Evolutionary conservation across 129 eudicot species (phyloP).

Genomic region (Kitagawia praeruptora): DNA sequence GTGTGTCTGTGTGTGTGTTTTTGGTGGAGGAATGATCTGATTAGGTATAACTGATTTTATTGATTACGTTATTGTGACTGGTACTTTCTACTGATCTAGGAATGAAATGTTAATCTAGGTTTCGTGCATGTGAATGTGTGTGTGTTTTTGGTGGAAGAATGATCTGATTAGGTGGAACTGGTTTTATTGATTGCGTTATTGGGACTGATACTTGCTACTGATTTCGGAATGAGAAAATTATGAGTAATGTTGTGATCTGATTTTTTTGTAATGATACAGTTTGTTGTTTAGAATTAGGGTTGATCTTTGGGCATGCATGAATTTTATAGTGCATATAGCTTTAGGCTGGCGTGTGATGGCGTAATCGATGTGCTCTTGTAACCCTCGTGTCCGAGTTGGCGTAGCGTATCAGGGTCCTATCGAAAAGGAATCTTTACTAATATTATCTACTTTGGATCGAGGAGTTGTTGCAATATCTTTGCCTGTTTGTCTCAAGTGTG

Average conservation of each 20-base stretch:
- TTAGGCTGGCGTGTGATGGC: neutral
- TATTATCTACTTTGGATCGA: neutral
- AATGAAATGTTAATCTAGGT: neutral
- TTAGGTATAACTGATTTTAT: too few species aligned
- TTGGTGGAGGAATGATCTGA: neutral
- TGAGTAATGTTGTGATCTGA: neutral
- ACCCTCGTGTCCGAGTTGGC: neutral
- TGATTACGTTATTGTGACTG: too few species aligned
- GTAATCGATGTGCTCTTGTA: neutral
- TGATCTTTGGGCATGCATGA: neutral
- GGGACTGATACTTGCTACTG: neutral
- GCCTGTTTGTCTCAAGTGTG: neutral
- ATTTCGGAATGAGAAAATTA: neutral
- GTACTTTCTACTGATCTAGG: too few species aligned
- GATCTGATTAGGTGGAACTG: neutral
- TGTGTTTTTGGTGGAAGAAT: neutral
- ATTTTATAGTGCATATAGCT: neutral
- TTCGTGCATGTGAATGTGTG: neutral
- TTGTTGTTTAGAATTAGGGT: neutral
- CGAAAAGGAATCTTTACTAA: slow-evolving; percentile 1
- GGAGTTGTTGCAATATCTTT: neutral
- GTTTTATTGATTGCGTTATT: neutral
- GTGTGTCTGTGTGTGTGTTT: neutral
- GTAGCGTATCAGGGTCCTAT: neutral
- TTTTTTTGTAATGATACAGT: neutral